Conservation (phyloP, 2,329 filamentous ascomycete species). For the Colletotrichum viniferum region DNA sequence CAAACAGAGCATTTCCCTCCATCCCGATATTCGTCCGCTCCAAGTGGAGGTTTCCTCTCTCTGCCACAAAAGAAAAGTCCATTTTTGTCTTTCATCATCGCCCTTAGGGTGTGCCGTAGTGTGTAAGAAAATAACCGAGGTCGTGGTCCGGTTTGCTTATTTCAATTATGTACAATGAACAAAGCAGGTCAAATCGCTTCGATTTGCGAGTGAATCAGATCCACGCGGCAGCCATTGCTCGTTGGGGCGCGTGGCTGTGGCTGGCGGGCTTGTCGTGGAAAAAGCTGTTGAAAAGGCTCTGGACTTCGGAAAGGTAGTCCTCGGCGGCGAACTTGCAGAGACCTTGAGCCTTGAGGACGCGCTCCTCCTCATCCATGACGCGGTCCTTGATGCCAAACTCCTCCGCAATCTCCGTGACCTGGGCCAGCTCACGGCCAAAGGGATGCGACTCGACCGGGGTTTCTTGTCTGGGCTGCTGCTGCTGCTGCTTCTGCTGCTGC, state of each 20-base stretch:
- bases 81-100: not conserved
- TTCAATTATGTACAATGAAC: slow-evolving; percentile 22
- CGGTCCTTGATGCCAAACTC: slow-evolving; percentile 73
- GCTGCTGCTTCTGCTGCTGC: slow-evolving; percentile 6
- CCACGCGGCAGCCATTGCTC: slow-evolving; percentile 46
- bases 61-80: not conserved
- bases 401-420: slow-evolving; percentile 92
- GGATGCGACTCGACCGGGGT: slow-evolving; percentile 62
- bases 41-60: not conserved
- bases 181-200: not conserved
- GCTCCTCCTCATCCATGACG: slow-evolving; percentile 75
- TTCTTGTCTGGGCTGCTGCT: slow-evolving; percentile 28
- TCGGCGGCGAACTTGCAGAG: slow-evolving; percentile 76
- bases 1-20: not conserved
- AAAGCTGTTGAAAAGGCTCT: slow-evolving; percentile 68
- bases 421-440: slow-evolving; percentile 87
- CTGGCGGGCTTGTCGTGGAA: slow-evolving; percentile 46
- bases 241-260: slow-evolving; percentile 23
- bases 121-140: not conserved
- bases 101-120: not conserved
- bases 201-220: slow-evolving; percentile 40
- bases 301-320: slow-evolving; percentile 84
- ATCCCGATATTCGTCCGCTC: not conserved
- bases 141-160: slow-evolving; percentile 5
- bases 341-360: slow-evolving; percentile 70